Evolutionary conservation across 495 filamentous ascomycete genomes (phyloP).

Genomic region (Aspergillus cristatus): DNA sequence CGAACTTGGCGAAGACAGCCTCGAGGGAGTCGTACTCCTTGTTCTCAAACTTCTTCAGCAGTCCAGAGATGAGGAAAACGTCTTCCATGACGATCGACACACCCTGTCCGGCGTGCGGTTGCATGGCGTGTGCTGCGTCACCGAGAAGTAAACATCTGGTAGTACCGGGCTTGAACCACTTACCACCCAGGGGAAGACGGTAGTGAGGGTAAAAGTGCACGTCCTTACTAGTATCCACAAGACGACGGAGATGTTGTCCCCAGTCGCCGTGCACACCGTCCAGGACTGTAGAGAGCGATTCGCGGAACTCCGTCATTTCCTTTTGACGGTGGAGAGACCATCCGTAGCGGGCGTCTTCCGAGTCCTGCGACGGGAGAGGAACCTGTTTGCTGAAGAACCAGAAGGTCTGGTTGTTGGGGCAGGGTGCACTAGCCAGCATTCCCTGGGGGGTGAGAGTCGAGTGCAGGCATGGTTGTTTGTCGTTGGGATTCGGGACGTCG

Average conservation of each 20-base stretch:
- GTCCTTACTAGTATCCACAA: constrained; percentile 26
- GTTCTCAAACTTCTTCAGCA: constrained; percentile 16
- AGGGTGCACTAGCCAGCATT: constrained; percentile 38
- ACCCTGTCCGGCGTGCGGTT: constrained; percentile 37
- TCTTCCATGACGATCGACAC: constrained; percentile 39
- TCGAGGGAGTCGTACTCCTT: constrained; percentile 3
- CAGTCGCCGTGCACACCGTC: constrained; percentile 31
- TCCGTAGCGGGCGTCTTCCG: constrained; percentile 22
- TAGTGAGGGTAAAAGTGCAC: constrained; percentile 44
- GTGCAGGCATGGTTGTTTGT: constrained; percentile 8
- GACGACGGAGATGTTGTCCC: constrained; percentile 28
- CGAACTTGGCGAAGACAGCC: constrained; percentile 16
- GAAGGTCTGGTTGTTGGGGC: constrained; percentile 14
- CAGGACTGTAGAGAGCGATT: constrained; percentile 23
- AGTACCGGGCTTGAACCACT: constrained; percentile 22
- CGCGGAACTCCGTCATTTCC: constrained; percentile 26
- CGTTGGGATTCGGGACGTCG: not conserved
- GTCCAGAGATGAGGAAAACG: constrained; percentile 25
- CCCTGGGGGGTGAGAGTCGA: constrained; percentile 38
- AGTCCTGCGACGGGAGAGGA: constrained; percentile 13
- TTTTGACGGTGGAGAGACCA: constrained; percentile 34
- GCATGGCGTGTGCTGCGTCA: constrained; percentile 40
- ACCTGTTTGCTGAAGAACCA: constrained; percentile 20
- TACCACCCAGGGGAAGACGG: constrained; percentile 32
- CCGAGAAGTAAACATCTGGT: constrained; percentile 24